Percentiles rank a stretch among this genome's conserved stretches.
phyloP scores from a whole-genome alignment of 805 yeast species.

The Kodamaea restingae region DNA sequence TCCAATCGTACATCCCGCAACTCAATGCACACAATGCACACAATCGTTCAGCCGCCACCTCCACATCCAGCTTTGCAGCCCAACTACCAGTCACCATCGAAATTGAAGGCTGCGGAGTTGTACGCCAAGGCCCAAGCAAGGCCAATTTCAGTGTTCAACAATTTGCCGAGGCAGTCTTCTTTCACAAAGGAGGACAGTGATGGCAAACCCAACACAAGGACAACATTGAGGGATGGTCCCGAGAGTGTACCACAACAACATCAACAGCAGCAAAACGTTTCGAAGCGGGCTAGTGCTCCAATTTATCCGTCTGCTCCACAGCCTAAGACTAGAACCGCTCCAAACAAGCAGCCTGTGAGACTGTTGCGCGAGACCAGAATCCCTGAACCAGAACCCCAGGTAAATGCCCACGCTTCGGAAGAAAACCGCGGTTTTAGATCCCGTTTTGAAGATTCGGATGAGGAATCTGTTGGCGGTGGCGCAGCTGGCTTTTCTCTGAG shows the following conservation, averaged over 20 bases:
- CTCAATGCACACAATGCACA: slow-evolving; percentile 9
- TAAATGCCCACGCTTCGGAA: not conserved
- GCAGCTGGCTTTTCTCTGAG: slow-evolving; percentile 10
- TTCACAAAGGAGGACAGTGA: slow-evolving; percentile 42
- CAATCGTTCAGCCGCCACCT: slow-evolving; percentile 28
- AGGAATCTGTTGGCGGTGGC: slow-evolving; percentile 14
- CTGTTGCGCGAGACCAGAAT: slow-evolving; percentile 1
- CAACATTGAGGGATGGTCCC: not conserved
- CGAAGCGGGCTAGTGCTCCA: no score
- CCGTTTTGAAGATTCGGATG: slow-evolving; percentile 29
- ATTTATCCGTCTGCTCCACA: no score
- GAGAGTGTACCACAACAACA: no score
- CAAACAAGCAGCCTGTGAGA: slow-evolving; percentile 1
- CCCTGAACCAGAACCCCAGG: slow-evolving; percentile 1
- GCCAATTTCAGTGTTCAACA: slow-evolving; percentile 37
- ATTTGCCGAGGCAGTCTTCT: slow-evolving; percentile 48
- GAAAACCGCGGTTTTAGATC: slow-evolving; percentile 17
- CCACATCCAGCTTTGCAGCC: slow-evolving; percentile 40
- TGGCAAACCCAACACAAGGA: not conserved
- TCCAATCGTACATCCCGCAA: slow-evolving; percentile 26
- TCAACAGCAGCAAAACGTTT: not conserved
- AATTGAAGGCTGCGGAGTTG: slow-evolving; percentile 47
- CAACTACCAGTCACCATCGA: slow-evolving; percentile 37
- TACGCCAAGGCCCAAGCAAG: slow-evolving; percentile 49
- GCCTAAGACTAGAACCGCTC: not conserved